Base-by-base conservation (phyloP, 495 filamentous ascomycete species). In the Clavariopsis aquatica region DNA sequence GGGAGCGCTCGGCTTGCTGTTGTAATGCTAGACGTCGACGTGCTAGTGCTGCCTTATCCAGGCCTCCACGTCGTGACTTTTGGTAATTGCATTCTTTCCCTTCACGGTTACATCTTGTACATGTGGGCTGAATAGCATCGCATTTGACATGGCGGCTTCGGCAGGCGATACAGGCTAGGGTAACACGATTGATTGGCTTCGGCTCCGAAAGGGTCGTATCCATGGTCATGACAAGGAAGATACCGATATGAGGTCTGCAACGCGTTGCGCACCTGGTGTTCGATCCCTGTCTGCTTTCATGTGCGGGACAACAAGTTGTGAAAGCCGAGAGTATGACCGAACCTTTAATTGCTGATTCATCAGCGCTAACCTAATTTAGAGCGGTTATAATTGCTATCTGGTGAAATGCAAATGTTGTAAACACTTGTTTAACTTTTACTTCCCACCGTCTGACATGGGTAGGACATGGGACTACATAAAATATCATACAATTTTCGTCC, bases 31-130 rank as follows among this genome's bases (percentile, higher is more conserved):
- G 24, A 6, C 57, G 51, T 24, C 67, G 41, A 22, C 57, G 57
- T 19, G 67, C 67, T 13, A 70, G 26, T 15, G 62, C 62, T 26
- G 57, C 67, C 49, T 66, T 66, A 27, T 66, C 63, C 8, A 70
- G 62, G 2, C 67, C 67, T 49, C 67, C 67, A 52, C 67, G 60
- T 63, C 67, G 49, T 27, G 62, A 66, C 41, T 66, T 65, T 22
- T 51, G 29, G 49, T 62, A 70, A 1, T 28, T 46, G 47, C 67
- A 70, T 17, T 66, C 67, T 45, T 70, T 70, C 4, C 67, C 62
- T 26, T 70, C 62, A 34, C 58, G 38, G 43, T 52, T 66, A 28
- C 67, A 70, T 4, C 67, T 52, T n/a, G 47, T 55, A 23, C 62
- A 70, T 0, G 45, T 46, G 12, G 67, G 67, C 15, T 57, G 51